These are phyloP conservation scores for Curvularia lunata DNA, from an alignment of 2,329 filamentous ascomycete genomes.

Conservation along the genomic window DNA sequence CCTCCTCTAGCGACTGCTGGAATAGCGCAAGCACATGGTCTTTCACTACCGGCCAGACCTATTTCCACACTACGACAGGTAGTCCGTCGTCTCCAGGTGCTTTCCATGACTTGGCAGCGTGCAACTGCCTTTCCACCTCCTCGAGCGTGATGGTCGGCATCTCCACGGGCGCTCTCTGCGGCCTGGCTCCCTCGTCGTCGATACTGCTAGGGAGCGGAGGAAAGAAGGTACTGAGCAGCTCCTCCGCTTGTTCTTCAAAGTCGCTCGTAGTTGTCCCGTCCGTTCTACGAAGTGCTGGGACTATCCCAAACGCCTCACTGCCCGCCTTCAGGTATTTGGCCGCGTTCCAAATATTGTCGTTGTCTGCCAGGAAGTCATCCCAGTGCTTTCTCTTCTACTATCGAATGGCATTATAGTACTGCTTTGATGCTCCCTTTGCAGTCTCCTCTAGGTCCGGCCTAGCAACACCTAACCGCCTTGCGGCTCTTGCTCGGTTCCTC, in stretches of 20 bases:
- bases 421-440: conserved; percentile 13
- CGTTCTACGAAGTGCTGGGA: conserved; percentile 12
- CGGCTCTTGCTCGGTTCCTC: conserved; percentile 20
- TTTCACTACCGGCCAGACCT: too few species aligned
- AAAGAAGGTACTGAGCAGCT: conserved; percentile 15
- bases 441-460: conserved; percentile 14
- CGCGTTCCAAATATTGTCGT: conserved; percentile 17
- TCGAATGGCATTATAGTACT: conserved; percentile 18
- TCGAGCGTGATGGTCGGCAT: too few species aligned
- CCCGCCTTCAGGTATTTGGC: conserved; percentile 16
- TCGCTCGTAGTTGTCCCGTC: conserved; percentile 15
- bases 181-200: conserved; percentile 12
- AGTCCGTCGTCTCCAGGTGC: too few species aligned
- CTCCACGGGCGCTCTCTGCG: conserved; percentile 12
- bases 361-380: conserved; percentile 15
- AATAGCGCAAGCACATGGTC: too few species aligned
- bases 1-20: conserved; percentile 18
- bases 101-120: too few species aligned
- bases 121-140: too few species aligned
- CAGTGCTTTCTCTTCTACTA: conserved; percentile 20
- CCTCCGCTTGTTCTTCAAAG: conserved; percentile 11
- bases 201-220: conserved; percentile 13
- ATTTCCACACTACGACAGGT: too few species aligned
- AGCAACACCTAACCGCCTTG: conserved; percentile 6
- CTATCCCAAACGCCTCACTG: conserved; percentile 18